A percentile compares a stretch with the other conserved stretches of the same genome.
Conservation (phyloP, 768 basidiomycete genomes). For the Hericium erinaceus region DNA sequence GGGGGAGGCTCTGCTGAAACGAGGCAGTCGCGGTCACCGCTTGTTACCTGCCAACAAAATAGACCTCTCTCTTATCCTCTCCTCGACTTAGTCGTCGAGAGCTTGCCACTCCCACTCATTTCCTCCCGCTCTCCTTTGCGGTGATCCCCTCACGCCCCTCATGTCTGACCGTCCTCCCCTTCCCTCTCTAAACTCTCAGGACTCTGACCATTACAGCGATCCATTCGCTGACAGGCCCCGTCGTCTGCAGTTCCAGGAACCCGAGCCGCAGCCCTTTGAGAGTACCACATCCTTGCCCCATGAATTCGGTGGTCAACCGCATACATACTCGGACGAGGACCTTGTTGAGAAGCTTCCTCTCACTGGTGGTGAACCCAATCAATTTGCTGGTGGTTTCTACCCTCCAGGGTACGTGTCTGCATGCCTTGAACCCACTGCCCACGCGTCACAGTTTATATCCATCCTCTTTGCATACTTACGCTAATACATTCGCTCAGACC, state of each 20-base stretch:
- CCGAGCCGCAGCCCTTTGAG: slow-evolving; percentile 44
- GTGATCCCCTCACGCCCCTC: slow-evolving; percentile 12
- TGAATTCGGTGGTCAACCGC: slow-evolving; percentile 33
- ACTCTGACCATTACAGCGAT: slow-evolving; percentile 38
- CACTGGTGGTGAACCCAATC: slow-evolving; percentile 38
- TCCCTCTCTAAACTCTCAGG: slow-evolving; percentile 24
- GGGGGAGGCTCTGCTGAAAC: not conserved
- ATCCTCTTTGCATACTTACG: too few species aligned
- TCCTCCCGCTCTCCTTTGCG: not conserved
- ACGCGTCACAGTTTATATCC: too few species aligned
- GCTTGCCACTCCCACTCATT: not conserved
- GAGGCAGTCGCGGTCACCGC: slow-evolving; percentile 7
- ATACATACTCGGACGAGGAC: slow-evolving; percentile 54
- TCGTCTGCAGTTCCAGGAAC: slow-evolving; percentile 53
- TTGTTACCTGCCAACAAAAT: slow-evolving; percentile 15
- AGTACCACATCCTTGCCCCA: slow-evolving; percentile 48
- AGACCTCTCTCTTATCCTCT: not conserved
- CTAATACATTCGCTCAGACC: slow-evolving; percentile 8
- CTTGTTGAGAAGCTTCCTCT: slow-evolving; percentile 71
- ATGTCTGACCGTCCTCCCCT: slow-evolving; percentile 19
- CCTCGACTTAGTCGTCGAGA: not conserved
- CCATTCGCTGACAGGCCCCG: slow-evolving; percentile 68
- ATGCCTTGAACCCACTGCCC: not conserved
- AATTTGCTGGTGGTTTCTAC: slow-evolving; percentile 55
- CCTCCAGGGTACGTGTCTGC: slow-evolving; percentile 54